These are phyloP conservation scores for Protomyces arabidopsidicola DNA, from an alignment of 1,139 yeast species.

Conservation along the genomic window DNA sequence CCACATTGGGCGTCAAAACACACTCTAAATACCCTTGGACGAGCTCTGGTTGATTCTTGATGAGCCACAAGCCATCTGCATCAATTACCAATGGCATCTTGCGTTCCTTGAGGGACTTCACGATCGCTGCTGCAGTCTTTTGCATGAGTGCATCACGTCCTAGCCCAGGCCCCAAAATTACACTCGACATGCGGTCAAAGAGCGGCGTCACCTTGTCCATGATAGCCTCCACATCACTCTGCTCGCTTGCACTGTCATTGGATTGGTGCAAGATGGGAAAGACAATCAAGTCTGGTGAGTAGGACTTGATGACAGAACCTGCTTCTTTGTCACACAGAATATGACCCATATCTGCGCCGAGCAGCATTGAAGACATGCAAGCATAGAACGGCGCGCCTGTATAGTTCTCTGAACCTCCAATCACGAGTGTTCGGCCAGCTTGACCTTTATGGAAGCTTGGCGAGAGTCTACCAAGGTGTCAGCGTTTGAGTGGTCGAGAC, in stretches of 20 bases:
- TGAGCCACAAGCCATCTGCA: conserved; percentile 75
- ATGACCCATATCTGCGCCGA: conserved; percentile 88
- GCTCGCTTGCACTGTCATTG: not conserved
- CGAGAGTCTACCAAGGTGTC: not conserved
- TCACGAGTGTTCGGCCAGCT: conserved; percentile 77
- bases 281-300: conserved; percentile 92
- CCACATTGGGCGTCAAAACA: conserved; percentile 80
- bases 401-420: conserved; percentile 93
- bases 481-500: not conserved
- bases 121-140: conserved; percentile 53
- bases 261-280: conserved; percentile 69
- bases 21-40: conserved; percentile 53
- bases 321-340: conserved; percentile 76
- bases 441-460: conserved; percentile 76
- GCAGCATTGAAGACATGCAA: conserved; percentile 39
- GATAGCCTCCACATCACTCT: conserved; percentile 32
- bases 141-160: conserved; percentile 76
- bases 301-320: conserved; percentile 73
- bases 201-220: conserved; percentile 57
- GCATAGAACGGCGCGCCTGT: conserved; percentile 96
- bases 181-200: conserved; percentile 66
- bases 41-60: conserved; percentile 54
- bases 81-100: conserved; percentile 70
- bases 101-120: conserved; percentile 52
- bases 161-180: conserved; percentile 89